Evolutionary conservation across 2,329 filamentous ascomycete species (phyloP).

Genomic region (Clathrospora elynae): DNA sequence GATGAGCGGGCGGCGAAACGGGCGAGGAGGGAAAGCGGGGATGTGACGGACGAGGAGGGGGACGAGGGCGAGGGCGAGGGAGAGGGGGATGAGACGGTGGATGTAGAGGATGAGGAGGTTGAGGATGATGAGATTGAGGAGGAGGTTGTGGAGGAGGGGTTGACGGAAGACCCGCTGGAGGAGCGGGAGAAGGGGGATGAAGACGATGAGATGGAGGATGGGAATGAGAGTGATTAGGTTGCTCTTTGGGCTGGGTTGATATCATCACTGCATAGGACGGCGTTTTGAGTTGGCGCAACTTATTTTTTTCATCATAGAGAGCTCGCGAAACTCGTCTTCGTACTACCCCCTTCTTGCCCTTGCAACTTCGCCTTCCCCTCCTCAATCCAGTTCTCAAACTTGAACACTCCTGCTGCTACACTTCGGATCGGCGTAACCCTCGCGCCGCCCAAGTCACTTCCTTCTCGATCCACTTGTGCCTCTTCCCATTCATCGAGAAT

Average conservation of each 20-base stretch:
- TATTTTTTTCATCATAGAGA: constrained; percentile 4
- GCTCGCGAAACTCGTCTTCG: constrained; percentile 29
- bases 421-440: constrained; percentile 66
- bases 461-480: too few relatives aligned
- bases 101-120: constrained; percentile 57
- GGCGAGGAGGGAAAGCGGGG: constrained; percentile 47
- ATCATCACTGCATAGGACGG: constrained; percentile 38
- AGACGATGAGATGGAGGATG: constrained; percentile 59
- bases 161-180: constrained; percentile 51
- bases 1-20: constrained; percentile 57
- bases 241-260: neutral
- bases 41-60: constrained; percentile 49
- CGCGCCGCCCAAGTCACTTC: constrained; percentile 55
- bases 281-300: constrained; percentile 27
- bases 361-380: constrained; percentile 62
- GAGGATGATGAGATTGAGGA: constrained; percentile 62
- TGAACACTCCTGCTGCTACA: constrained; percentile 68
- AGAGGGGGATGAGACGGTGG: constrained; percentile 49
- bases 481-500: constrained; percentile 21
- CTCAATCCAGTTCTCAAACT: constrained; percentile 73
- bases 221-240: constrained; percentile 54
- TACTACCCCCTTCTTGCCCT: constrained; percentile 5
- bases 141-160: constrained; percentile 58
- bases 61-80: constrained; percentile 48
- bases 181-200: constrained; percentile 53